Conservation (phyloP, 768 basidiomycete species). For the Lactarius quietus region DNA sequence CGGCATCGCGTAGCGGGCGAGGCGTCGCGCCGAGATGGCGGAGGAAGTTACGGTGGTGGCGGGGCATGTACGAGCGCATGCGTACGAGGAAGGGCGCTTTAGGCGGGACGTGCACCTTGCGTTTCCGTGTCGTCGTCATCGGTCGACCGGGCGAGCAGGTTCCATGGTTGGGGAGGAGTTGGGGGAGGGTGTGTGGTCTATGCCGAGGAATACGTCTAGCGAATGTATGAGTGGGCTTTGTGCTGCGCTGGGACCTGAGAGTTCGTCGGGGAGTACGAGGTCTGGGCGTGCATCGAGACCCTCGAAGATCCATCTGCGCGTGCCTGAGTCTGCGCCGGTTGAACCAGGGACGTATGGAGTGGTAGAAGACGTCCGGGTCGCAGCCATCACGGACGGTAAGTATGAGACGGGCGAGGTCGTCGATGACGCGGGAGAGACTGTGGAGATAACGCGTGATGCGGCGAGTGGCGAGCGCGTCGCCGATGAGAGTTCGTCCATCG, state of each 20-base stretch:
- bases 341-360: conserved; percentile 61
- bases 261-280: conserved; percentile 36
- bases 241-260: conserved; percentile 57
- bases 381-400: conserved; percentile 64
- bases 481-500: conserved; percentile 84
- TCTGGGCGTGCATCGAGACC: conserved; percentile 38
- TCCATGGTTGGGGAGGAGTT: conserved; percentile 15
- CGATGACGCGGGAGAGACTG: conserved; percentile 60
- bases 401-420: conserved; percentile 58
- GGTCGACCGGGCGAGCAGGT: background rate
- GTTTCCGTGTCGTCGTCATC: too few relatives aligned
- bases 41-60: conserved; percentile 56
- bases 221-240: conserved; percentile 59
- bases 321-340: conserved; percentile 46
- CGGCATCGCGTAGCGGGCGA: conserved; percentile 46
- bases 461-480: conserved; percentile 45
- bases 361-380: conserved; percentile 62
- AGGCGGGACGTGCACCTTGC: background rate
- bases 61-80: conserved; percentile 61
- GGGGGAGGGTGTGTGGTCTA: conserved; percentile 41
- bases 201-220: conserved; percentile 50
- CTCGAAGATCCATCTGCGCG: conserved; percentile 43
- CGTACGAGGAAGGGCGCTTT: conserved; percentile 43
- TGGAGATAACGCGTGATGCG: conserved; percentile 59
- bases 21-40: conserved; percentile 45